Evolutionary conservation across 805 yeast genomes (phyloP).

Genomic region (Metschnikowia peoriensis): DNA sequence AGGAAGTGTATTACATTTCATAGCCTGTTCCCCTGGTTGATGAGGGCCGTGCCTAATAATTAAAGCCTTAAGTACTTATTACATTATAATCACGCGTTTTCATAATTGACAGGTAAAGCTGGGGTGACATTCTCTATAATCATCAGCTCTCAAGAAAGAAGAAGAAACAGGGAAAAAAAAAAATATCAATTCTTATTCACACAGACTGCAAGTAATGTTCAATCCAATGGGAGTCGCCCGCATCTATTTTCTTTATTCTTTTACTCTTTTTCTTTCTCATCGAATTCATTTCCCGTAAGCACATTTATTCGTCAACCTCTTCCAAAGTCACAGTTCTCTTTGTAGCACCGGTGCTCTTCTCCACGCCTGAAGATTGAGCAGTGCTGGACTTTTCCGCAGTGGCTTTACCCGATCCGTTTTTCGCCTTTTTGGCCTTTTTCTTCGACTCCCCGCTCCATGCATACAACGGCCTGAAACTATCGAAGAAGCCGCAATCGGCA

Average conservation of each 20-base stretch:
- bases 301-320: constrained; percentile 35
- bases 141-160: too few relatives aligned
- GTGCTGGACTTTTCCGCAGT: background rate
- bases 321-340: constrained; percentile 40
- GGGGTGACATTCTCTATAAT: too few relatives aligned
- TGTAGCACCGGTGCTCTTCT: constrained; percentile 16
- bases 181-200: background rate
- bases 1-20: too few relatives aligned
- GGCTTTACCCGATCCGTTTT: constrained; percentile 14
- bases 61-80: too few relatives aligned
- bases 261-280: background rate
- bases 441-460: constrained; percentile 64
- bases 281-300: background rate
- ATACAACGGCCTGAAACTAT: constrained; percentile 86
- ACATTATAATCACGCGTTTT: too few relatives aligned
- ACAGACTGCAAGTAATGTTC: background rate
- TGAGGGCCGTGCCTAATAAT: too few relatives aligned
- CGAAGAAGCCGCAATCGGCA: constrained; percentile 92
- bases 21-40: too few relatives aligned
- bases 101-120: too few relatives aligned
- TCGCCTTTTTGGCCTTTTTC: constrained; percentile 24
- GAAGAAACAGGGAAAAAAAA: too few relatives aligned
- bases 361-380: constrained; percentile 16
- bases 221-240: too few relatives aligned
- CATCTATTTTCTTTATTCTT: background rate